Percentiles rank a stretch among this genome's conserved stretches.
Conservation (phyloP, 2,329 filamentous ascomycete species). For the Elsinoe batatas region DNA sequence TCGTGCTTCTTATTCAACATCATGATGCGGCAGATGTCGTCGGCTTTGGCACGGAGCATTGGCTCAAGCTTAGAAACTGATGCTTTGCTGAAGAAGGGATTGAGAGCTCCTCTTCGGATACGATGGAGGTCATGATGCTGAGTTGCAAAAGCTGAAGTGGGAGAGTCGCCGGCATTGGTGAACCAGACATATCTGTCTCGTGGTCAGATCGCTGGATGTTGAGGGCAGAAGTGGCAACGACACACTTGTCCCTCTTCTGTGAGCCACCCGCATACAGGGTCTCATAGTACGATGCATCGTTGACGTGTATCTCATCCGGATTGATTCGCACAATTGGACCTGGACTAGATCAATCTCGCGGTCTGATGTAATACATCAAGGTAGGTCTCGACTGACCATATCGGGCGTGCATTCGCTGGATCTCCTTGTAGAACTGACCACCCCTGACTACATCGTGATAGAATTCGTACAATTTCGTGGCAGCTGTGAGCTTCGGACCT, state of each 20-base stretch:
- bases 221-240: background rate
- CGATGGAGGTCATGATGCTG: constrained; percentile 34
- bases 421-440: constrained; percentile 21
- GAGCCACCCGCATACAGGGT: constrained; percentile 17
- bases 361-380: background rate
- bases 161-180: constrained; percentile 13
- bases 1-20: constrained; percentile 14
- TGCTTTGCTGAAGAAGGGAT: constrained; percentile 34
- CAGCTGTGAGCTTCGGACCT: constrained; percentile 22
- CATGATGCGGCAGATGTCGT: constrained; percentile 23
- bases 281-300: constrained; percentile 30
- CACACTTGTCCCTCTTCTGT: constrained; percentile 21
- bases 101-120: constrained; percentile 32
- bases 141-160: constrained; percentile 24
- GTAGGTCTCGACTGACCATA: constrained; percentile 18
- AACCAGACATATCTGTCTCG: constrained; percentile 13
- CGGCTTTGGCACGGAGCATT: constrained; percentile 27
- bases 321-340: constrained; percentile 24
- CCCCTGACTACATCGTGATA: constrained; percentile 22
- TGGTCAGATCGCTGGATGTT: background rate
- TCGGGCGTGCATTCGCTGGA: constrained; percentile 21
- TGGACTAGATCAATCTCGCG: background rate
- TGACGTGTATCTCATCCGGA: constrained; percentile 35
- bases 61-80: background rate
- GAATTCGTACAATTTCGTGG: constrained; percentile 23